phyloP scores from a whole-genome alignment of 1,284 basidiomycete genomes.

The Ganoderma lingzhi region DNA sequence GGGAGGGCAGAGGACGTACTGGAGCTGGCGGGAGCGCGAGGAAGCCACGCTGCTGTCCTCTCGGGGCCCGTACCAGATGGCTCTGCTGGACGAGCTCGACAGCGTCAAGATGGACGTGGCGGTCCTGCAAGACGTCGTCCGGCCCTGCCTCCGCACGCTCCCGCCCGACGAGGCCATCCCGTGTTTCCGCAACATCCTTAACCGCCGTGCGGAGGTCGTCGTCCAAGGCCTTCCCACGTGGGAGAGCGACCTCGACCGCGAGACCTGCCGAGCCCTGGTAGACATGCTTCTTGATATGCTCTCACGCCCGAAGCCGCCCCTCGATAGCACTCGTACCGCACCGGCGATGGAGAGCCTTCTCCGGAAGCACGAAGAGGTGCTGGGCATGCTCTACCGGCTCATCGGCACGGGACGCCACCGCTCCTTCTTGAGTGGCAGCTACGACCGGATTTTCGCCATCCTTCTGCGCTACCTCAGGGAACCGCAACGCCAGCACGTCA shows the following conservation, averaged over 20 bases:
- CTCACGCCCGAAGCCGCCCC: not conserved
- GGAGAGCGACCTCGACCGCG: slow-evolving; percentile 7
- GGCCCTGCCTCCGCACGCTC: slow-evolving; percentile 16
- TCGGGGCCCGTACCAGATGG: not conserved
- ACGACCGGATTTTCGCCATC: not conserved
- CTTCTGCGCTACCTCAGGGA: not conserved
- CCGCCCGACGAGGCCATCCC: not conserved
- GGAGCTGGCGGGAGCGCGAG: slow-evolving; percentile 19
- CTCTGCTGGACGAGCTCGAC: slow-evolving; percentile 18
- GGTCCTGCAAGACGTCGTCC: slow-evolving; percentile 13
- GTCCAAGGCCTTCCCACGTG: slow-evolving; percentile 3
- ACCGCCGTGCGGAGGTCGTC: slow-evolving; percentile 14
- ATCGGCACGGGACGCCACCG: not conserved
- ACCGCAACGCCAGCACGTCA: not conserved
- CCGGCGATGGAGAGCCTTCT: not conserved
- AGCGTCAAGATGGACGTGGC: slow-evolving; percentile 15
- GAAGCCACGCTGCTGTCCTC: slow-evolving; percentile 9
- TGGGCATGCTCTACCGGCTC: not conserved
- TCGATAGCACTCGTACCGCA: not conserved
- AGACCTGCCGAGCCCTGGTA: slow-evolving; percentile 2
- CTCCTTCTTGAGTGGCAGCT: not conserved
- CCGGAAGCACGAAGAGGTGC: not conserved
- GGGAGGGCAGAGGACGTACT: slow-evolving; percentile 9
- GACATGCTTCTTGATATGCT: slow-evolving; percentile 19
- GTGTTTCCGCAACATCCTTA: slow-evolving; percentile 13